These are phyloP conservation scores for Globisporangium paddicum DNA, from an alignment of 352 stramenopile species.

Conservation along the genomic window DNA sequence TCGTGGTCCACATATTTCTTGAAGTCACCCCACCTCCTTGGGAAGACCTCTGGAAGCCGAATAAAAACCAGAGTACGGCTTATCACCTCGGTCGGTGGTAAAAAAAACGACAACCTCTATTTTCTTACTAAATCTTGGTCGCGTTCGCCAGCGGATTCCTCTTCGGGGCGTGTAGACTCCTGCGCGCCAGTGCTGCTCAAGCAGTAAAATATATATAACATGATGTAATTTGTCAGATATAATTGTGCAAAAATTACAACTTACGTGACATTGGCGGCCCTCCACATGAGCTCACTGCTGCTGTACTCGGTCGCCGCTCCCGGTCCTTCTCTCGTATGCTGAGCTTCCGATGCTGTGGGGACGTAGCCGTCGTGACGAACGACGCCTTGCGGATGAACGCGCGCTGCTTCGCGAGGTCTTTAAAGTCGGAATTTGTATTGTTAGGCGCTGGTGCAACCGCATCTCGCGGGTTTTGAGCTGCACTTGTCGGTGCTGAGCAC, in stretches of 20 bases:
- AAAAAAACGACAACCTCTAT: background rate
- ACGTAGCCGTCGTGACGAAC: slow-evolving; percentile 14
- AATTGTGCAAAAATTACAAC: background rate
- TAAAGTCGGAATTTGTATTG: slow-evolving; percentile 18
- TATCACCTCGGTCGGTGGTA: too few species aligned
- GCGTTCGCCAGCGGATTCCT: slow-evolving; percentile 2
- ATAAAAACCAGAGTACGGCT: too few species aligned
- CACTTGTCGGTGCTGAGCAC: background rate
- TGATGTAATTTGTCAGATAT: background rate
- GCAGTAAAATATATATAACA: background rate
- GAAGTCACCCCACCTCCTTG: too few species aligned
- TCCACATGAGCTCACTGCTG: background rate
- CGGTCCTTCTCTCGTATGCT: slow-evolving; percentile 10
- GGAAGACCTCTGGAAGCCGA: too few species aligned
- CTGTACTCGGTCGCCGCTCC: background rate
- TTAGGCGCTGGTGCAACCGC: background rate
- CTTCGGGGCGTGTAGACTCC: slow-evolving; percentile 6
- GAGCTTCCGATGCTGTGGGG: slow-evolving; percentile 18
- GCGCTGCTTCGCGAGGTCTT: slow-evolving; percentile 51
- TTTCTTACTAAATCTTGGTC: slow-evolving; percentile 12
- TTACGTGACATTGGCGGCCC: slow-evolving; percentile 9
- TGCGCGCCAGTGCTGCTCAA: slow-evolving; percentile 6
- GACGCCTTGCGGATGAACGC: slow-evolving; percentile 53
- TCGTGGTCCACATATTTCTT: too few species aligned
- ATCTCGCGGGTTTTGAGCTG: background rate